These are phyloP conservation scores for Kwoniella mangroviensis DNA, from an alignment of 768 basidiomycete genomes.

Conservation along the genomic window DNA sequence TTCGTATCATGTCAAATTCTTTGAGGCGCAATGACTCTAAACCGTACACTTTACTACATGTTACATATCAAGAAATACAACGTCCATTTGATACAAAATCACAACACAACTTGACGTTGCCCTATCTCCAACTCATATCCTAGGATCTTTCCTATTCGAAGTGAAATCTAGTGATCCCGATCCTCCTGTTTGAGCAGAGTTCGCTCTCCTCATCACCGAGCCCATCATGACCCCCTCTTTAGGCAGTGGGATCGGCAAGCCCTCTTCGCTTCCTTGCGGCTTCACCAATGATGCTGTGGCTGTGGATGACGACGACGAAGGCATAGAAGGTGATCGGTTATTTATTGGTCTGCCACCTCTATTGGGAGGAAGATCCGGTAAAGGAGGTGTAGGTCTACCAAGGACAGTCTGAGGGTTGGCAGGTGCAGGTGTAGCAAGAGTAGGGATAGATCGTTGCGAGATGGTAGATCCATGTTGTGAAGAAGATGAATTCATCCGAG, in stretches of 20 bases:
- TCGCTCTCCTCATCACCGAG: slow-evolving; percentile 26
- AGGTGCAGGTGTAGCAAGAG: not conserved
- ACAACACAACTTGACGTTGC: too few relatives aligned
- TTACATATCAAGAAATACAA: too few relatives aligned
- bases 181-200: slow-evolving; percentile 21
- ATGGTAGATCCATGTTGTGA: not conserved
- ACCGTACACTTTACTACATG: too few relatives aligned
- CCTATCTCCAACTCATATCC: not conserved
- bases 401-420: slow-evolving; percentile 16
- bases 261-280: not conserved
- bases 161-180: not conserved
- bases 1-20: too few relatives aligned
- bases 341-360: not conserved
- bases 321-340: slow-evolving; percentile 10
- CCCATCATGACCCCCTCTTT: slow-evolving; percentile 20
- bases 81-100: too few relatives aligned
- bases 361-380: not conserved
- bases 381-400: slow-evolving; percentile 15
- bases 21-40: not conserved
- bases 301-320: not conserved
- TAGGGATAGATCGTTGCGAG: not conserved
- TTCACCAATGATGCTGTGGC: not conserved
- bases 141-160: not conserved
- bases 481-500: slow-evolving; percentile 6
- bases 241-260: slow-evolving; percentile 6